Evolutionary conservation across 495 filamentous ascomycete genomes (phyloP), one percentile per base, ranked within the genome.

Genomic region (Neohortaea acidophila): DNA sequence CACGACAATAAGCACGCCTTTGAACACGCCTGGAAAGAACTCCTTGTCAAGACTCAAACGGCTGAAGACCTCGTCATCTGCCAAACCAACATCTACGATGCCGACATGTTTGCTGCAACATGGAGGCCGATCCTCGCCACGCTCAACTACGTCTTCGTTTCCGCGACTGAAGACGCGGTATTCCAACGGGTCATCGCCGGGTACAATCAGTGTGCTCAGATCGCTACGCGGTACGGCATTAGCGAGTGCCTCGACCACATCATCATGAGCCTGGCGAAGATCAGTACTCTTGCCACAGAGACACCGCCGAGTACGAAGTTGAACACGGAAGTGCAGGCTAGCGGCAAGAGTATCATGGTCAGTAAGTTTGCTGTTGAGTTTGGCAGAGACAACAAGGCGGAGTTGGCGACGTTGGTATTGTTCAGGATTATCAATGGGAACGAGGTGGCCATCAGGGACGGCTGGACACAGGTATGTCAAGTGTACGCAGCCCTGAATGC

Each of bases 81-180:
- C 51, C 70, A 93, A 45, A 94, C 86, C 12, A 99, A 94, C 55
- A 73, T 89, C 23, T 96, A 79, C 60, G 89, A 99, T 59, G 81
- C 85, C 5, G 82, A 96, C 52, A 94, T 99, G 84, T 96, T 99
- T 55, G 75, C 77, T 39, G 81, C 86, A 22, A 93, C 85, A 3
- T 99, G 89, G 89, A 85, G 76, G 58, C 84, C 89, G 6, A 80
- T 96, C 43, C 69, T 99, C 10, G 84, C 91, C 12, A 94, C 91
- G 1, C 65, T 99, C 27, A 89, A 87, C 2, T 99, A 94, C 54
- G 89, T 96, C 12, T 99, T 99, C 60, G 86, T 96, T 79, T 96
- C 89, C 32, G 89, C 89, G 23, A 92, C 86, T 2, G 89, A 99
- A 49, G 91, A 99, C 59, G 84, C 87, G 9, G 89, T 99, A 10